Evolutionary conservation across 2,329 filamentous ascomycete genomes (phyloP), one percentile per base, ranked within the genome.

Genomic region (Aspergillus sp.): DNA sequence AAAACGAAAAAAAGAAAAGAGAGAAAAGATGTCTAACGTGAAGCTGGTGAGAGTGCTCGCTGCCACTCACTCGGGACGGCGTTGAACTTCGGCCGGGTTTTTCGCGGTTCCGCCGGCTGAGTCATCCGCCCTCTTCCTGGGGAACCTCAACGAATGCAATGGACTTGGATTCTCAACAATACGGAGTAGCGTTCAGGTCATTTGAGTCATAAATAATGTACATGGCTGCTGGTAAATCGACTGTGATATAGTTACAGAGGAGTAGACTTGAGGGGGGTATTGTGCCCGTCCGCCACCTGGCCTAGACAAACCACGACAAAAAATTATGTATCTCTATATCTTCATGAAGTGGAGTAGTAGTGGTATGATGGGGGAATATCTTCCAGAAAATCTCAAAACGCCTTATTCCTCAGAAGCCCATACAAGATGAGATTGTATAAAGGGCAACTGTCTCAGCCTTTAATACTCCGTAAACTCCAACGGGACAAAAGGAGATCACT

Each of bases 61-160:
- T 28, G 45, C 41, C 28, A 12, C 19, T 19, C 19, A 19, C 19
- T 19, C 19, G 19, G 19, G 19, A 19, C 19, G 19, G 19, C 19
- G 19, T 19, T 19, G 19, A 19, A 19, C 19, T 19, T 19, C 51
- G 52, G 48, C 50, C 45, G 49, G 48, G 51, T 57, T 65, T 65
- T 62, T 59, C 49, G 53, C 52, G 48, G 55, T 56, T 62, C 59
- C 61, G 59, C 41, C 46, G 45, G 57, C 62, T 66, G 62, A 66
- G 56, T 67, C 64, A 66, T 63, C 62, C 29, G 7, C 12, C 45
- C 44, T 35, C 36, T 46, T 32, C 43, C 45, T 34, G n/a, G 30
- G 12, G 47, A 52, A 52, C 42, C 44, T 5, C 8, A 52, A 29
- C 44, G 47, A 47, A 52, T 7, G 29, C 29, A 29, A 45, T 43